Conservation (phyloP, 164 flowering plant species). For the Tetrastigma voinierianum region DNA sequence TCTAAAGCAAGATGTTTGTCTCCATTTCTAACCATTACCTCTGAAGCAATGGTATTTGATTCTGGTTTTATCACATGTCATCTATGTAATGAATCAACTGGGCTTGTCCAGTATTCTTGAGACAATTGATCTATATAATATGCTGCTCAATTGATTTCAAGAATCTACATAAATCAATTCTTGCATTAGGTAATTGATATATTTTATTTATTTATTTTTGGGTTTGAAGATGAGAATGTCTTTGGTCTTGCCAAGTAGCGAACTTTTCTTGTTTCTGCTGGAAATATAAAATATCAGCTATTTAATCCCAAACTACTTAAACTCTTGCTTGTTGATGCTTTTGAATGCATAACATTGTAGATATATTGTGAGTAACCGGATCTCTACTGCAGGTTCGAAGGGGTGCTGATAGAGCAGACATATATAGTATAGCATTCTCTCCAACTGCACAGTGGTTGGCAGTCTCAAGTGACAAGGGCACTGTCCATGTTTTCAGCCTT, state of each 20-base stretch:
- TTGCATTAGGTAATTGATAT: neutral
- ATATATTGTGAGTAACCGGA: neutral
- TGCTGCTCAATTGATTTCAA: neutral
- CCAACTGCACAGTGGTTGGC: slow-evolving; percentile 85
- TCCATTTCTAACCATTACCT: too few species aligned
- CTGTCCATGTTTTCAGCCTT: slow-evolving; percentile 86
- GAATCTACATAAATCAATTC: neutral
- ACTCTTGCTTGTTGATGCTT: neutral
- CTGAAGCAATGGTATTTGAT: too few species aligned
- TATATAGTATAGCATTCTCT: slow-evolving; percentile 91
- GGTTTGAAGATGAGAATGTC: too few species aligned
- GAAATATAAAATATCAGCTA: neutral
- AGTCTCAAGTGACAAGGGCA: slow-evolving; percentile 97
- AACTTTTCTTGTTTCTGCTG: neutral
- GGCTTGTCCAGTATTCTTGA: too few species aligned
- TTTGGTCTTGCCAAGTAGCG: neutral
- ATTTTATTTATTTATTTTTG: neutral
- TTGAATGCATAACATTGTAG: neutral
- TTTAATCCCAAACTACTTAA: neutral
- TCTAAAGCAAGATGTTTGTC: too few species aligned
- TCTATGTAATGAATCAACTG: too few species aligned
- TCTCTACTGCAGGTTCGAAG: slow-evolving; percentile 67
- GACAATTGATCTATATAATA: neutral
- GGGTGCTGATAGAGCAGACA: slow-evolving; percentile 97
- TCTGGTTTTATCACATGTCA: too few species aligned